Conservation (phyloP, 495 filamentous ascomycete species). For the Neurospora pannonica region DNA sequence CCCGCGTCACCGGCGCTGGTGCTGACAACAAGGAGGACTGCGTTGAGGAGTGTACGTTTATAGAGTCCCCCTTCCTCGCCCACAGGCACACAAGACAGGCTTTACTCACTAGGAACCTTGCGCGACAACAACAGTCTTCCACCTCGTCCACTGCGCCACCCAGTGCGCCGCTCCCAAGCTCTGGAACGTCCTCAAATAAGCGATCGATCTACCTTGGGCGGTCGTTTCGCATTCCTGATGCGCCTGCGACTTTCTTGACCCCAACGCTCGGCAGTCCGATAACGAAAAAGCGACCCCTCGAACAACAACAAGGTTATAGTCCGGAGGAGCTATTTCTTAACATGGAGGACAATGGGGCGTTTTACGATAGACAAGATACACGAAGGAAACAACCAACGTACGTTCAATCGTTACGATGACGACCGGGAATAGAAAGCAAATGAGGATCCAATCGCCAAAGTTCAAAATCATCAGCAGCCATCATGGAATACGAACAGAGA, state of each 20-base stretch:
- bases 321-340: neutral
- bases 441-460: neutral
- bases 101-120: constrained; percentile 9
- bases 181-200: constrained; percentile 81
- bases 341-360: neutral
- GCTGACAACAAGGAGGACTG: constrained; percentile 65
- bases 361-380: neutral
- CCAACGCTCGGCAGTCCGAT: constrained; percentile 5
- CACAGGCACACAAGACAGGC: neutral
- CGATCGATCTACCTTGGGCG: neutral
- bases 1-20: constrained; percentile 66
- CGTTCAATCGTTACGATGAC: neutral
- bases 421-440: neutral
- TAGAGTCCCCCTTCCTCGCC: neutral
- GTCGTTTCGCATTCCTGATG: neutral
- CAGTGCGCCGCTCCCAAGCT: constrained; percentile 93
- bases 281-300: constrained; percentile 2
- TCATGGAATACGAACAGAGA: neutral
- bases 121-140: constrained; percentile 66
- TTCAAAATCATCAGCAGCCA: neutral
- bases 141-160: constrained; percentile 87
- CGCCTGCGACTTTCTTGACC: neutral
- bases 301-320: neutral
- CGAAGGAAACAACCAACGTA: neutral
- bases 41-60: constrained; percentile 91